A percentile compares a stretch with the other conserved stretches of the same genome.
phyloP scores from a whole-genome alignment of 129 eudicot genomes.

The Helichrysum umbraculigerum region DNA sequence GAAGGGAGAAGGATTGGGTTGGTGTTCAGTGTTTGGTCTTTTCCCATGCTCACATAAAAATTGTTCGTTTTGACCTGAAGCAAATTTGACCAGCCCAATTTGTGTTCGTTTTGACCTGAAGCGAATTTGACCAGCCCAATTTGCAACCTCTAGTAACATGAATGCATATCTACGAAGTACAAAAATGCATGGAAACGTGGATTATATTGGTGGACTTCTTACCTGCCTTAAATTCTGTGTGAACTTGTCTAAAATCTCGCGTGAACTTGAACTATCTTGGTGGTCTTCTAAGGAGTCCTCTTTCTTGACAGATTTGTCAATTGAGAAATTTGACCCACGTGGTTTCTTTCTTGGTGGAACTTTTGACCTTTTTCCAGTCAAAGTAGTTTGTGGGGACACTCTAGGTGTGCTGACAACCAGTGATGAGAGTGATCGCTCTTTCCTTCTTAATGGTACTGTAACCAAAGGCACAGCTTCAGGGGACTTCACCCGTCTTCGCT shows the following conservation, averaged over 20 bases:
- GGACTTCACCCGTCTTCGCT: constrained; percentile 61
- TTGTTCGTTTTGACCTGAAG: background rate
- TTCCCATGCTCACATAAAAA: background rate
- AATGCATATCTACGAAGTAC: constrained; percentile 15
- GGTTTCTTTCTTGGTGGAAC: constrained; percentile 55
- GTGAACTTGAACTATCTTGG: constrained; percentile 76
- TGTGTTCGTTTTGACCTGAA: background rate
- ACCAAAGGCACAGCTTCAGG: constrained; percentile 58
- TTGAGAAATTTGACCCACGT: constrained; percentile 59
- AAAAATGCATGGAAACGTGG: background rate
- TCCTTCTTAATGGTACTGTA: constrained; percentile 65
- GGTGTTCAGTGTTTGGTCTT: too few relatives aligned
- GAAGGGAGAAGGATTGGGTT: too few relatives aligned
- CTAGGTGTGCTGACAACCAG: constrained; percentile 75
- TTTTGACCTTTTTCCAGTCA: constrained; percentile 81
- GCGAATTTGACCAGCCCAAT: constrained; percentile 4
- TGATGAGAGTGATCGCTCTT: constrained; percentile 86
- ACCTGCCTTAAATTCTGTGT: constrained; percentile 75
- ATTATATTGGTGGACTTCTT: constrained; percentile 15
- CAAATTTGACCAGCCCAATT: constrained; percentile 5
- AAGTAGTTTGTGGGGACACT: constrained; percentile 57
- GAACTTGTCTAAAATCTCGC: constrained; percentile 54
- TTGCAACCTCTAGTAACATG: constrained; percentile 11
- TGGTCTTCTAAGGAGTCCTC: constrained; percentile 70
- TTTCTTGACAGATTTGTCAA: constrained; percentile 59